Percentiles rank a stretch among this genome's conserved stretches.
phyloP scores from a whole-genome alignment of 768 basidiomycete genomes.

The Xanthoconium purpureum region DNA sequence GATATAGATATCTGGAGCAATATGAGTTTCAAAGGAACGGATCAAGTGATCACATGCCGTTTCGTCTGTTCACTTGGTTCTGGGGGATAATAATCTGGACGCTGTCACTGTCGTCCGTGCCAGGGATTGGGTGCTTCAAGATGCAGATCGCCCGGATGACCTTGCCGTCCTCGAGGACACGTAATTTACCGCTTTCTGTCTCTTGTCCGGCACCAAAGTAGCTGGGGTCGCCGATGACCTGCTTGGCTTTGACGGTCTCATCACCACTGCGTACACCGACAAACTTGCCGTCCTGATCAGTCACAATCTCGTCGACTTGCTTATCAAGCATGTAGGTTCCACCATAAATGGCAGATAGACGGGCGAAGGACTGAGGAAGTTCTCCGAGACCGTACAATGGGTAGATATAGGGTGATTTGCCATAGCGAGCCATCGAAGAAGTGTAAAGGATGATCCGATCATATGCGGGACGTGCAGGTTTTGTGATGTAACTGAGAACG shows the following conservation, averaged over 20 bases:
- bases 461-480: conserved; percentile 86
- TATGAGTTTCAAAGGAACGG: background rate
- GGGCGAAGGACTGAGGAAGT: conserved; percentile 97
- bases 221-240: conserved; percentile 96
- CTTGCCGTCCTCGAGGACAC: conserved; percentile 89
- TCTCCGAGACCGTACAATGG: conserved; percentile 98
- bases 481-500: conserved; percentile 76
- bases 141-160: conserved; percentile 97
- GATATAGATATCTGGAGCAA: conserved; percentile 86
- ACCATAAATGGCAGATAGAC: conserved; percentile 96
- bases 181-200: conserved; percentile 68
- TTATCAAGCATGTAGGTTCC: conserved; percentile 99
- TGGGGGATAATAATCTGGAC: conserved; percentile 98
- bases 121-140: conserved; percentile 97
- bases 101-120: conserved; percentile 92
- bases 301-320: conserved; percentile 85
- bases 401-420: conserved; percentile 99
- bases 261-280: conserved; percentile 85
- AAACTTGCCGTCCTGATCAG: conserved; percentile 82
- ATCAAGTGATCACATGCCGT: conserved; percentile 56
- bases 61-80: conserved; percentile 90
- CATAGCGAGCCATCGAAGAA: conserved; percentile 97
- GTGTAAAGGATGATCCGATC: conserved; percentile 97
- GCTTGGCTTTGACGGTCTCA: conserved; percentile 95
- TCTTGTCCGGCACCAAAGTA: conserved; percentile 84